Percentiles rank a stretch among this genome's conserved stretches.
Conservation (phyloP, 345 rosid species). For the Euphorbia pulcherrima region DNA sequence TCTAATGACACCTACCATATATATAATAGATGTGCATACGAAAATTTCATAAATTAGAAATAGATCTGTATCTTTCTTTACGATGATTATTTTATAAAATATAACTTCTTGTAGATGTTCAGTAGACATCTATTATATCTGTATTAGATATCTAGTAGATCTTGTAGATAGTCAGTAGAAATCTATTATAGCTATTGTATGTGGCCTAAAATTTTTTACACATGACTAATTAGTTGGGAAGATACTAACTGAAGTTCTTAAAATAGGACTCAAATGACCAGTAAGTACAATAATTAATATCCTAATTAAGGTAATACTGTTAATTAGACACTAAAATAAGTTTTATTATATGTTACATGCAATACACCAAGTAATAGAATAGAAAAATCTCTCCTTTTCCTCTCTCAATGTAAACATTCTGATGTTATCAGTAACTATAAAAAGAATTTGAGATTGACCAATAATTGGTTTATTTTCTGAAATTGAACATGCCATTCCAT, state of each 20-base stretch:
- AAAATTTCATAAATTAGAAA: too few relatives aligned
- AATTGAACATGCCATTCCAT: background rate
- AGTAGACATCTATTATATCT: too few relatives aligned
- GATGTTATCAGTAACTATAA: too few relatives aligned
- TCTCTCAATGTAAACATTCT: too few relatives aligned
- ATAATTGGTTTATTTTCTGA: background rate
- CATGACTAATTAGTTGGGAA: background rate
- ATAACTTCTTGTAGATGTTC: too few relatives aligned
- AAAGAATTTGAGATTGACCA: background rate
- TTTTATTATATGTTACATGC: background rate
- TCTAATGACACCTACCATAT: too few relatives aligned
- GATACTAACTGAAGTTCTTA: background rate
- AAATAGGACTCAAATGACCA: background rate
- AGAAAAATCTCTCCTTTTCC: background rate
- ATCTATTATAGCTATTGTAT: too few relatives aligned
- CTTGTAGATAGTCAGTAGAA: too few relatives aligned
- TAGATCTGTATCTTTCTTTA: too few relatives aligned
- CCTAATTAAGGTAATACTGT: background rate
- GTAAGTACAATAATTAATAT: background rate
- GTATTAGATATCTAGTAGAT: too few relatives aligned
- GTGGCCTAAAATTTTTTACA: background rate
- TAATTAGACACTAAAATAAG: background rate
- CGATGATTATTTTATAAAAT: too few relatives aligned
- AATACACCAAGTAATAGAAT: constrained; percentile 1
- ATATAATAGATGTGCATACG: too few relatives aligned